Evolutionary conservation across 305 asterid species (phyloP).

Genomic region (Solanum hybrid): DNA sequence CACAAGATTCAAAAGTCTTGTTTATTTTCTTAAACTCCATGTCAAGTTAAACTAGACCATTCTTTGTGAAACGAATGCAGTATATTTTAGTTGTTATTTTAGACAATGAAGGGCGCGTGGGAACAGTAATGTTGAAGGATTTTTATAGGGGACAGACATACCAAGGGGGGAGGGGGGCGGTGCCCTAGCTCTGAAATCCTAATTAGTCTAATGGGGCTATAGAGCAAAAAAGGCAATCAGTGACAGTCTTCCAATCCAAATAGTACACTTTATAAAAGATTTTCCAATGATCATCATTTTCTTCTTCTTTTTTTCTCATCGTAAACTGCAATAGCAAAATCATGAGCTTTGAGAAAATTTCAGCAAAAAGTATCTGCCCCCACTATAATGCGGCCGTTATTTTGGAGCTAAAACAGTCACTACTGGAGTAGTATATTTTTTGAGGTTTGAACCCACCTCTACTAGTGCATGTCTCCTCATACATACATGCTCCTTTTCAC

Average conservation of each 20-base stretch:
- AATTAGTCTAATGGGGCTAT: background rate
- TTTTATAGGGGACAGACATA: background rate
- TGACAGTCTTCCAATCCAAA: constrained; percentile 5
- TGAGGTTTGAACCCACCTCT: constrained; percentile 24
- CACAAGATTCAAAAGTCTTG: too few relatives aligned
- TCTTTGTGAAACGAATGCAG: too few relatives aligned
- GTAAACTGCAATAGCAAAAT: constrained; percentile 12
- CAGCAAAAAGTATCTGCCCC: background rate
- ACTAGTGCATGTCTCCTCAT: constrained; percentile 12
- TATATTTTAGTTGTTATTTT: too few relatives aligned
- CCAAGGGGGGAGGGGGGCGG: background rate
- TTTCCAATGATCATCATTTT: constrained; percentile 14
- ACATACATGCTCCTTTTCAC: background rate
- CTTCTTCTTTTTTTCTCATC: background rate
- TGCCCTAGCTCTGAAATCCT: constrained; percentile 4
- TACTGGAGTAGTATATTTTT: constrained; percentile 8
- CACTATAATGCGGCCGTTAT: constrained; percentile 35
- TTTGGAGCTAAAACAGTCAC: constrained; percentile 6
- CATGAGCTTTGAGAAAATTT: constrained; percentile 7
- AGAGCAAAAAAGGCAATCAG: background rate
- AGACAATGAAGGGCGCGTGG: background rate
- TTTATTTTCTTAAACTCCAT: too few relatives aligned
- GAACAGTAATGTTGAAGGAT: background rate
- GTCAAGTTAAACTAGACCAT: too few relatives aligned
- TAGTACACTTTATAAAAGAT: constrained; percentile 4